Evolutionary conservation across 108 stramenopile genomes (phyloP), one percentile per base, ranked within the genome.

Genomic region (Pseudonitzschia multistriata): DNA sequence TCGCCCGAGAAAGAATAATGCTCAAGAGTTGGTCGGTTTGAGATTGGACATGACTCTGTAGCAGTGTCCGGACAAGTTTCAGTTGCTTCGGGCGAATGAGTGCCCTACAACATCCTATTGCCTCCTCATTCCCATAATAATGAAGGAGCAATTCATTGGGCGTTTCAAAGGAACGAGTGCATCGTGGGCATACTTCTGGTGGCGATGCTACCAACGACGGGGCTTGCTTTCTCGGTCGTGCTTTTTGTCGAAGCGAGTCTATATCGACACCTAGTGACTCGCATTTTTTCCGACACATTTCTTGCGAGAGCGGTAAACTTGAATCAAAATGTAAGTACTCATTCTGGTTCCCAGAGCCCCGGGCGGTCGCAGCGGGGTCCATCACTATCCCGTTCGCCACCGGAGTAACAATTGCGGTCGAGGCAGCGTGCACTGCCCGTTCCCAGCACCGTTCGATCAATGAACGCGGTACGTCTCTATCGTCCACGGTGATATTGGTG

Each of bases 351-450:
- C 29, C 30, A 52, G 28, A 49, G 15, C 28, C 30, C 29, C 60
- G 57, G 15, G n/a, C n/a, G n/a, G 29, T 57, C 6, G 30, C 39
- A 36, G 48, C 19, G 24, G 28, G 35, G 31, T 22, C 19, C 29
- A 4, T 48, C 29, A 3, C 49, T 72, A 33, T 34, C 64, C 10
- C 40, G n/a, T 37, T 4, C 29, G 21, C 27, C 11, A 49, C 49
- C 17, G 31, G 47, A 47, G 39, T 15, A 13, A 49, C 8, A 35
- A 77, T 67, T 11, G 31, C 19, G 27, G 68, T 63, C 11, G 71
- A 73, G 47, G 79, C 48, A 28, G 69, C 67, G 64, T 80, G 79
- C 22, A 80, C 74, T 2, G 79, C 79, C 39, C 79, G 74, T 48
- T 75, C 69, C 79, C 79, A 80, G 36, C 79, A 80, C 15, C 69